Base-by-base conservation (phyloP, 352 stramenopile species). In the Globisporangium canariense region DNA sequence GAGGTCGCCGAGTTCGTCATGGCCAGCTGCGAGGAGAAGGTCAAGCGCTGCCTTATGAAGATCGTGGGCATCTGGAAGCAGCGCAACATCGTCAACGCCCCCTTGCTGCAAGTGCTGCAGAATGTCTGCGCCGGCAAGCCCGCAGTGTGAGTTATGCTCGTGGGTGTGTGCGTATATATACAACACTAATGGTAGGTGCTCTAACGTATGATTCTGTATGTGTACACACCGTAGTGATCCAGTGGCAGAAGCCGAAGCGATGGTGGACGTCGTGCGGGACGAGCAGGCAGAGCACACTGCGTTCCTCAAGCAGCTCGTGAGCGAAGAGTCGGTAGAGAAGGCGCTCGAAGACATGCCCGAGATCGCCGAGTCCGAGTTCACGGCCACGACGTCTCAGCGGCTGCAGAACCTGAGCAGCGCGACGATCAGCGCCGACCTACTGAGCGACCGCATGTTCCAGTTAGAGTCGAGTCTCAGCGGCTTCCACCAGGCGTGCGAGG, bases 361-460 rank as follows among this genome's bases (percentile, higher is more conserved):
- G 47, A 75, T 88, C 4, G 25, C 62, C 32, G 86, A 93, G 64
- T 88, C 83, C 13, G 57, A 71, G 25, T 64, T 69, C 8, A 93
- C 86, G 1, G 56, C 61, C 14, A 65, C 70, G 40, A 69, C 85
- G 59, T 63, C 74, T 22, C 66, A 74, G 34, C 73, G 74, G 30
- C 65, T 95, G 28, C 84, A 95, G 68, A 75, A 90, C 34, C 72
- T 95, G 1, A 86, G 91, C 36, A 92, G 79, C 54, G 83, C 83
- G 20, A 91, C 84, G 7, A 93, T 95, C 60, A 93, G 81, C 34
- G 81, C 86, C 0, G 86, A 95, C 53, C 75, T 95, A 69, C 71
- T 95, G 36, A 95, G 86, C 72, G 86, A 95, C 65, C 83, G 86
- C 58, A 93, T 95, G 84, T 95, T 95, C 68, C 86, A 95, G 73